Percentiles rank a stretch among this genome's conserved stretches.
Evolutionary conservation across 106 monocot genomes (phyloP).

Genomic region (Phalaenopsis aphrodite): DNA sequence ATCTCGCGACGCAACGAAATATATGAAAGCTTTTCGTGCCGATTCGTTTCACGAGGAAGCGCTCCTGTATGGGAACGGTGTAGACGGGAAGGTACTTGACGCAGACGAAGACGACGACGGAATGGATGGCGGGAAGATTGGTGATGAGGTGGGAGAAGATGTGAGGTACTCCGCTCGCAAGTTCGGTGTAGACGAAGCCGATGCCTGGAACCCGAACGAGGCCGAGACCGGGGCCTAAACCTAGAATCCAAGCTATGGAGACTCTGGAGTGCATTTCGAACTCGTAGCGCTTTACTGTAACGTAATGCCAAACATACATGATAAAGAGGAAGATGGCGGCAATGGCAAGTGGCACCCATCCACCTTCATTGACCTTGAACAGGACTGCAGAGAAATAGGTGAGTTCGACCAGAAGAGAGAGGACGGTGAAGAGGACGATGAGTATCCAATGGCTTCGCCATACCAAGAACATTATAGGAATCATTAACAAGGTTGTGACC

Average conservation of each 20-base stretch:
- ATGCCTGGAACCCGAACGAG: conserved; percentile 57
- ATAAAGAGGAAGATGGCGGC: conserved; percentile 37
- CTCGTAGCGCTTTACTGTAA: conserved; percentile 41
- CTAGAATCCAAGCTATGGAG: conserved; percentile 54
- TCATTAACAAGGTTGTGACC: conserved; percentile 63
- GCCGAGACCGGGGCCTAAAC: conserved; percentile 57
- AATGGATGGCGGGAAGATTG: conserved; percentile 61
- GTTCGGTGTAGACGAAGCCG: conserved; percentile 53
- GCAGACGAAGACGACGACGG: conserved; percentile 54
- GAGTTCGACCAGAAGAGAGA: conserved; percentile 46
- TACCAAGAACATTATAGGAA: conserved; percentile 56
- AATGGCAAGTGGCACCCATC: conserved; percentile 56
- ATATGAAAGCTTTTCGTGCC: conserved; percentile 54
- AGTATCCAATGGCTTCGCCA: conserved; percentile 67
- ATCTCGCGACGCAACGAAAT: conserved; percentile 54
- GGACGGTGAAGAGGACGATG: conserved; percentile 25
- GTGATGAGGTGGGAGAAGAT: conserved; percentile 67
- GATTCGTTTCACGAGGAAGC: conserved; percentile 51
- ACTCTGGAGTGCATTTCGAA: conserved; percentile 61
- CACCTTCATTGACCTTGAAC: conserved; percentile 50
- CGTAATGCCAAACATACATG: conserved; percentile 64
- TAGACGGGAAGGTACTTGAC: conserved; percentile 59
- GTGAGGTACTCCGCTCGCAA: conserved; percentile 53
- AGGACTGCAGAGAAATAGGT: conserved; percentile 42
- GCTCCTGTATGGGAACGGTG: conserved; percentile 35